Percentiles rank a stretch among this genome's conserved stretches.
These are phyloP conservation scores for Populus hybrid DNA, from an alignment of 441 rosid genomes.

Conservation along the genomic window DNA sequence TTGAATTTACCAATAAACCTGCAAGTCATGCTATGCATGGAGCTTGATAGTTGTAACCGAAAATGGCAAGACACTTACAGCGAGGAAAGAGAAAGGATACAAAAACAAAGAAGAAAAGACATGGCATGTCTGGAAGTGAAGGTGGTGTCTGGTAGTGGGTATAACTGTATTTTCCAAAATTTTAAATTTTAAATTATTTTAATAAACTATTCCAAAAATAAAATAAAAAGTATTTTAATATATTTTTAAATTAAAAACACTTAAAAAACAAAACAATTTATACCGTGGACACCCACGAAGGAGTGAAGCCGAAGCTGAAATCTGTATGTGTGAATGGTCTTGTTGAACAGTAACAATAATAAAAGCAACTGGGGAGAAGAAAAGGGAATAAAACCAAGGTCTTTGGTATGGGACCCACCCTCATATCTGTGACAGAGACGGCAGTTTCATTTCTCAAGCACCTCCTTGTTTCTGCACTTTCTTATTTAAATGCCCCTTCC, in stretches of 20 bases:
- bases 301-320: not conserved
- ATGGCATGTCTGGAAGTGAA: not conserved
- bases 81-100: no score
- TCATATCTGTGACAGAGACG: slow-evolving; percentile 65
- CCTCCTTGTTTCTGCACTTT: slow-evolving; percentile 16
- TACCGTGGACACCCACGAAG: no score
- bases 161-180: no score
- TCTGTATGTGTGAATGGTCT: not conserved
- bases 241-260: no score
- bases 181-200: no score
- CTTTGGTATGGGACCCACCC: slow-evolving; percentile 58
- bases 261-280: no score
- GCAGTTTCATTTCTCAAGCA: slow-evolving; percentile 51
- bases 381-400: slow-evolving; percentile 38
- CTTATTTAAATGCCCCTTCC: slow-evolving; percentile 15
- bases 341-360: not conserved
- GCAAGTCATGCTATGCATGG: not conserved
- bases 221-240: no score
- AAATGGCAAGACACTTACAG: not conserved
- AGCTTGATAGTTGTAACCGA: not conserved
- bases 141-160: not conserved
- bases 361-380: not conserved
- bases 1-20: not conserved
- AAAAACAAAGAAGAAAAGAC: not conserved
- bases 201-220: no score